Conservation (phyloP, 2,329 filamentous ascomycete genomes). For the Neocucurbitaria cava region DNA sequence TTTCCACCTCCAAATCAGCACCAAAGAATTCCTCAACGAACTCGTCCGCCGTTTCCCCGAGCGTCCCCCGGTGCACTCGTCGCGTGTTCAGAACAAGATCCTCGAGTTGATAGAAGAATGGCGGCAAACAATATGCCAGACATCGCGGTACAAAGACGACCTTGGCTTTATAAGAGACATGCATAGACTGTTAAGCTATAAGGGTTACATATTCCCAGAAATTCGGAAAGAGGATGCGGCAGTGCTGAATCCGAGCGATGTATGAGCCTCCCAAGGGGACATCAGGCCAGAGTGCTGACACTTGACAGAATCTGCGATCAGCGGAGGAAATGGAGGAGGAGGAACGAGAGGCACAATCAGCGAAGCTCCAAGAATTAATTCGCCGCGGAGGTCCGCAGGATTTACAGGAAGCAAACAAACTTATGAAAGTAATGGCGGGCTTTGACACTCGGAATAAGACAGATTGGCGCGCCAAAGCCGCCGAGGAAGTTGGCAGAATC, state of each 20-base stretch:
- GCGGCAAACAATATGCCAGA: conserved; percentile 97
- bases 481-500: conserved; percentile 91
- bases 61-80: conserved; percentile 83
- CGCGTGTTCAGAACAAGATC: conserved; percentile 88
- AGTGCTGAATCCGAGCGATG: conserved; percentile 94
- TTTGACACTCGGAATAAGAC: conserved; percentile 96
- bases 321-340: conserved; percentile 99
- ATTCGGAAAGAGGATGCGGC: conserved; percentile 92
- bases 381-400: conserved; percentile 90
- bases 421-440: conserved; percentile 99
- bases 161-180: conserved; percentile 96
- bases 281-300: conserved; percentile 21
- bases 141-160: conserved; percentile 96
- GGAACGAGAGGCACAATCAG: conserved; percentile 90
- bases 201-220: conserved; percentile 95
- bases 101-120: conserved; percentile 98
- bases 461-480: conserved; percentile 96
- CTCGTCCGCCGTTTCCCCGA: conserved; percentile 95
- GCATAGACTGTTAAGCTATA: conserved; percentile 94
- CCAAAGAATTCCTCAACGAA: conserved; percentile 98
- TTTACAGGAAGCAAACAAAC: conserved; percentile 91
- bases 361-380: conserved; percentile 97
- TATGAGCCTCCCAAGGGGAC: conserved; percentile 61
- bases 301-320: conserved; percentile 82
- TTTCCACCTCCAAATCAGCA: conserved; percentile 97